Evolutionary conservation across 306 rosid species (phyloP).

Genomic region (Fragaria ananassa): DNA sequence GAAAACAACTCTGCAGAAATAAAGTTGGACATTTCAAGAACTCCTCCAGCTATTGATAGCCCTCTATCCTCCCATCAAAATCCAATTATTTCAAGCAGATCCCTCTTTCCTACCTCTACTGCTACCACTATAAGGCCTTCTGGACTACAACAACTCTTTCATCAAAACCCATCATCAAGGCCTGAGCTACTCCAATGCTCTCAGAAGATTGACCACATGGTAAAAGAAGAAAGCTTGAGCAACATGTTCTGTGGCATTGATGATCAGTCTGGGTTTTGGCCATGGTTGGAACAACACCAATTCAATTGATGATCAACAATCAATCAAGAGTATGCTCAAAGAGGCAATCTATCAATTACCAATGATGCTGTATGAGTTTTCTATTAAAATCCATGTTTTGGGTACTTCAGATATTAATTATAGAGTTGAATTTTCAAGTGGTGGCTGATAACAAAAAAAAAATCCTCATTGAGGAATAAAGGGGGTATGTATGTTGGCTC

Average conservation of each 20-base stretch:
- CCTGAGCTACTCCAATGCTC: slow-evolving; percentile 53
- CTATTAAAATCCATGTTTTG: slow-evolving; percentile 38
- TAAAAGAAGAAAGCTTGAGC: slow-evolving; percentile 75
- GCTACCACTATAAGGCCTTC: slow-evolving; percentile 48
- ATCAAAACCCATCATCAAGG: slow-evolving; percentile 71
- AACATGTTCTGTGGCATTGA: slow-evolving; percentile 89
- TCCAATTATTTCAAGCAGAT: slow-evolving; percentile 40
- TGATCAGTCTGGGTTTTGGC: slow-evolving; percentile 96
- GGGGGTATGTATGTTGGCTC: slow-evolving; percentile 28
- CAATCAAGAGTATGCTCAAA: not conserved
- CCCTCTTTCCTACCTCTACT: slow-evolving; percentile 55
- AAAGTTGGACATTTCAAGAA: slow-evolving; percentile 84
- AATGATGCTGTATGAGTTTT: slow-evolving; percentile 35
- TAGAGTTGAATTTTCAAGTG: slow-evolving; percentile 44
- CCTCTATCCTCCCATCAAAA: slow-evolving; percentile 57
- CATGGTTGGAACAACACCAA: slow-evolving; percentile 96
- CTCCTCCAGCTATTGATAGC: slow-evolving; percentile 78
- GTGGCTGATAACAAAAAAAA: slow-evolving; percentile 23
- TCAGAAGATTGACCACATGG: slow-evolving; percentile 65
- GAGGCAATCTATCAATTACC: slow-evolving; percentile 35
- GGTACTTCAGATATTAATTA: slow-evolving; percentile 34
- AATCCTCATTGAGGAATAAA: slow-evolving; percentile 47
- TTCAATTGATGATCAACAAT: slow-evolving; percentile 49
- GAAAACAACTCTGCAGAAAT: slow-evolving; percentile 87
- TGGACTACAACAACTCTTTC: slow-evolving; percentile 69